phyloP scores from a whole-genome alignment of 2,329 filamentous ascomycete genomes.

The Paraphaeosphaeria minitans region DNA sequence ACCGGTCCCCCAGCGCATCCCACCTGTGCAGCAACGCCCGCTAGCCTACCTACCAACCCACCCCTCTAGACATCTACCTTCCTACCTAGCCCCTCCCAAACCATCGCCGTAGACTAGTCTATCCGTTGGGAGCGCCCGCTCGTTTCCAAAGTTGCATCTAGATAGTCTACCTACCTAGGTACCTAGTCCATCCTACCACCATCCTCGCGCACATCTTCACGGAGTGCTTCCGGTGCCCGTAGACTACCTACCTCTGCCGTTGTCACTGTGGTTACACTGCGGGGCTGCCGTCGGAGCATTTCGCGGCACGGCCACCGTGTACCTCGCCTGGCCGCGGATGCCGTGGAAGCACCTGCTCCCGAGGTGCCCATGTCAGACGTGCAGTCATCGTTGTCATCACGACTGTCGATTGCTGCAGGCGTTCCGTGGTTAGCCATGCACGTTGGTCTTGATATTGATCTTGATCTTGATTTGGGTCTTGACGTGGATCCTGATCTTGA shows the following conservation, averaged over 20 bases:
- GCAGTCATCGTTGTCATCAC: neutral
- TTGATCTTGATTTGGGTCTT: too few species aligned
- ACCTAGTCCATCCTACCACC: too few species aligned
- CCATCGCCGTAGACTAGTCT: neutral
- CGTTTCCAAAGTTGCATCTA: neutral
- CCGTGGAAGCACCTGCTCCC: neutral
- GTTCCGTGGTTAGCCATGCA: neutral
- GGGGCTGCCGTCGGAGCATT: neutral
- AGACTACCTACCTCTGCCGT: too few species aligned
- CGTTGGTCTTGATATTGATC: too few species aligned
- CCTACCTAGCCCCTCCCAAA: neutral
- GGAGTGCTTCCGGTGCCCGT: neutral
- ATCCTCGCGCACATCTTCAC: neutral
- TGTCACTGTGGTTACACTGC: conserved; percentile 1
- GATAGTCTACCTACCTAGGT: too few species aligned
- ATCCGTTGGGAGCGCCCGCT: neutral
- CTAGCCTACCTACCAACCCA: too few species aligned
- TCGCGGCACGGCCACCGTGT: too few species aligned
- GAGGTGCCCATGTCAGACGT: neutral
- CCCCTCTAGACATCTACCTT: too few species aligned
- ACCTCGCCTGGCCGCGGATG: neutral
- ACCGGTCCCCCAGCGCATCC: too few species aligned
- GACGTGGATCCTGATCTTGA: too few species aligned
- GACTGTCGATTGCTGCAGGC: too few species aligned
- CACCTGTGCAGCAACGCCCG: too few species aligned